Evolutionary conservation across 768 basidiomycete genomes (phyloP).

Genomic region (Kwoniella sp.): DNA sequence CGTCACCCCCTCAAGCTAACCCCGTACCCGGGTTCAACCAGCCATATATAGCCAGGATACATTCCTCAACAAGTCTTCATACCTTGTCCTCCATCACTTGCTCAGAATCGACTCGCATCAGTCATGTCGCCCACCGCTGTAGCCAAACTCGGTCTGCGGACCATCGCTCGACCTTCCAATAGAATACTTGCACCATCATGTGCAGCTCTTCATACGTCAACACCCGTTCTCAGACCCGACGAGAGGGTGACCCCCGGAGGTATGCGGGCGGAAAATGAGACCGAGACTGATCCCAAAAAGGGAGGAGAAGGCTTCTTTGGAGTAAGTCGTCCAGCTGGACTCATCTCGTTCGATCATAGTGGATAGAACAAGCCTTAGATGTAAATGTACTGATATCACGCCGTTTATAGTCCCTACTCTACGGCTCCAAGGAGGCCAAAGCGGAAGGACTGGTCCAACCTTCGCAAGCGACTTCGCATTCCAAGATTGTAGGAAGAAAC

Average conservation of each 20-base stretch:
- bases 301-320: conserved; percentile 34
- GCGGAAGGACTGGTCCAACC: conserved; percentile 59
- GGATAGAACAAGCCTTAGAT: no score
- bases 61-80: not conserved
- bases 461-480: conserved; percentile 69
- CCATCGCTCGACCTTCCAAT: not conserved
- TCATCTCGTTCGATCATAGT: not conserved
- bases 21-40: not conserved
- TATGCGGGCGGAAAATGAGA: conserved; percentile 9
- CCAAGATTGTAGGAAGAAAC: conserved; percentile 81
- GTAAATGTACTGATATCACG: not conserved
- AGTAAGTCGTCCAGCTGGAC: conserved; percentile 16
- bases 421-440: conserved; percentile 91
- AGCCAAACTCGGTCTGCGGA: conserved; percentile 1
- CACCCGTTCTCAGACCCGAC: not conserved
- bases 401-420: conserved; percentile 62
- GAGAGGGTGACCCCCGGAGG: conserved; percentile 10
- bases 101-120: not conserved
- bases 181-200: not conserved
- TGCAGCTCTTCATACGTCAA: conserved; percentile 15
- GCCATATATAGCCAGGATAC: not conserved
- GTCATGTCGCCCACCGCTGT: not conserved
- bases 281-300: conserved; percentile 21
- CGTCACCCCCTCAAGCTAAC: no score
- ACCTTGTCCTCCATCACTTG: conserved; percentile 4